Evolutionary conservation across 805 yeast genomes (phyloP), one percentile per base, ranked within the genome.

Genomic region (Yueomyces sinensis): DNA sequence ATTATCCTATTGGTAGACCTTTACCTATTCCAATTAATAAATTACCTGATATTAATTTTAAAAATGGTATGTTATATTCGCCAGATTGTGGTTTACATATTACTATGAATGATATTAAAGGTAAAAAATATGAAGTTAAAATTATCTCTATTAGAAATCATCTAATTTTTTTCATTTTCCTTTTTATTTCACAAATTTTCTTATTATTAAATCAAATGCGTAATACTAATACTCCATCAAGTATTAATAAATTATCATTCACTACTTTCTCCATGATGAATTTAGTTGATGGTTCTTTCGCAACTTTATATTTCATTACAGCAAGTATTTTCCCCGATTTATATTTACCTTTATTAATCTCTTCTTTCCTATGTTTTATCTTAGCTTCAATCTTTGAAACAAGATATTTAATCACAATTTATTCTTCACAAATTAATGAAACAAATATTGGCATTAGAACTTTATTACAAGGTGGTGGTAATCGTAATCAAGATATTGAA

Each of bases 61-160:
- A 66, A 2, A 56, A 67, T 9, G 84, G 79, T 5, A 41, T 83
- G 13, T 39, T 83, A 15, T 86, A 82, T 48, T 83, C 95, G 0
- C 96, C 96, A 0, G 94, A 87, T 50, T 87, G 97, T 62, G 94
- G 87, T 0, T 49, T 78, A 3, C 50, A 69, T 2, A 40, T 82
- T 4, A 52, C 57, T 5, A 29, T 69, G 5, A 52, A 53, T 6
- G 41, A 47, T 5, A 54, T 62, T 3, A 36, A 37, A 13, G 95
- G 95, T 1, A 58, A 68, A n/a, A 70, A 75, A 40, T 55, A 61
- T 33, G 87, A 77, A 47, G 18, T 49, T 2, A 59, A 59, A 31
- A 51, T 56, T 15, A 40, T 55, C 17, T 40, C 55, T 29, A 53
- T 69, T 27, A 52, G 74, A 54, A 51, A 50, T 9, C 53, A 64